Percentiles rank a stretch among this genome's conserved stretches.
phyloP scores from a whole-genome alignment of 495 filamentous ascomycete genomes.

The Penicillium dipodomyicola region DNA sequence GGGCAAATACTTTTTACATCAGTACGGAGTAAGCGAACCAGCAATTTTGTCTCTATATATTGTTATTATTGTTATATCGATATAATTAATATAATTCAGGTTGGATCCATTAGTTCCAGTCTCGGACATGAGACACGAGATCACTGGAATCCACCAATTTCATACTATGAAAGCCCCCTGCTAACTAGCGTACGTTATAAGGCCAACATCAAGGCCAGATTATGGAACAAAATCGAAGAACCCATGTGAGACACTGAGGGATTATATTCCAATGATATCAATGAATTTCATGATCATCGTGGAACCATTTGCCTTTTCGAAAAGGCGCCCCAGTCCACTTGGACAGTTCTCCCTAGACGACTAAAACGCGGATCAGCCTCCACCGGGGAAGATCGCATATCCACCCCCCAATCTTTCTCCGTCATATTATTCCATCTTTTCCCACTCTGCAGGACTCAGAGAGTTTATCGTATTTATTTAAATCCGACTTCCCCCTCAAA shows the following conservation, averaged over 20 bases:
- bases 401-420: slow-evolving; percentile 14
- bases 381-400: slow-evolving; percentile 23
- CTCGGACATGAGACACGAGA: not conserved
- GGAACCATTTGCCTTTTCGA: slow-evolving; percentile 5
- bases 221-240: not conserved
- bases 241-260: not conserved
- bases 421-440: slow-evolving; percentile 9
- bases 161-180: not conserved
- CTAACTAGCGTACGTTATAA: not conserved
- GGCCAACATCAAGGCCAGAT: not conserved
- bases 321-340: slow-evolving; percentile 3
- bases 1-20: not conserved
- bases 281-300: slow-evolving; percentile 10
- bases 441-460: not conserved
- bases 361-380: slow-evolving; percentile 29
- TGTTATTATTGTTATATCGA: not conserved
- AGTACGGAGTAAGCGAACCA: not conserved
- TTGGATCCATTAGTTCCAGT: not conserved
- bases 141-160: not conserved
- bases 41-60: not conserved
- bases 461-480: not conserved
- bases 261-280: not conserved
- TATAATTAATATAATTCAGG: not conserved
- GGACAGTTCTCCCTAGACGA: slow-evolving; percentile 7
- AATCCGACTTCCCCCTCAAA: not conserved